Evolutionary conservation across 495 filamentous ascomycete species (phyloP).

Genomic region (Hypoxylon trugodes): DNA sequence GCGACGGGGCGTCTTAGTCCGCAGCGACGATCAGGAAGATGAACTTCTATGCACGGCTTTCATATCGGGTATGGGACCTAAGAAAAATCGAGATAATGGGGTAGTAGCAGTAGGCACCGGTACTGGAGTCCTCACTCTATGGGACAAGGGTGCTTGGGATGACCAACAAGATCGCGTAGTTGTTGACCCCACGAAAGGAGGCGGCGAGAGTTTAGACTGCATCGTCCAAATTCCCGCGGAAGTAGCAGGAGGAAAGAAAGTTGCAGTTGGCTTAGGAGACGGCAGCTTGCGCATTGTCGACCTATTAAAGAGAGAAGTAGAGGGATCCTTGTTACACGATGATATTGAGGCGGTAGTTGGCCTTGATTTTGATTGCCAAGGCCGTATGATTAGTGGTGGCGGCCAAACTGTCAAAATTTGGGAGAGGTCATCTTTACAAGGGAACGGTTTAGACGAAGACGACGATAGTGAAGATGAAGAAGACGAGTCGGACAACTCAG

Average conservation of each 20-base stretch:
- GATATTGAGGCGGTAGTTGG: slow-evolving; percentile 83
- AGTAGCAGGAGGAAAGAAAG: slow-evolving; percentile 70
- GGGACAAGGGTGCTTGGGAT: slow-evolving; percentile 94
- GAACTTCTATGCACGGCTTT: slow-evolving; percentile 83
- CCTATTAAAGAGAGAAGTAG: slow-evolving; percentile 52
- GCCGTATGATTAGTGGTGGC: slow-evolving; percentile 86
- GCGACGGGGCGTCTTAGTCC: slow-evolving; percentile 79
- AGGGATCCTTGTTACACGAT: slow-evolving; percentile 72
- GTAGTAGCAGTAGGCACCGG: slow-evolving; percentile 83
- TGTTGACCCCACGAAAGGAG: slow-evolving; percentile 67
- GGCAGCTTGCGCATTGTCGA: slow-evolving; percentile 63
- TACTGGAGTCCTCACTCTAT: slow-evolving; percentile 83
- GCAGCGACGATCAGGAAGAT: slow-evolving; percentile 92
- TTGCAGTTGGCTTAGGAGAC: slow-evolving; percentile 79
- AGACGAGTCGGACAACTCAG: slow-evolving; percentile 56
- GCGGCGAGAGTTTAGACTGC: slow-evolving; percentile 74
- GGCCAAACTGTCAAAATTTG: slow-evolving; percentile 87
- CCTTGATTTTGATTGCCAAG: slow-evolving; percentile 81
- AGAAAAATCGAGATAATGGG: slow-evolving; percentile 69
- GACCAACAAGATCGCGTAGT: slow-evolving; percentile 90
- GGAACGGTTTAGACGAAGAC: slow-evolving; percentile 47
- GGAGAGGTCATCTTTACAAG: slow-evolving; percentile 63
- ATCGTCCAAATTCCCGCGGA: slow-evolving; percentile 71
- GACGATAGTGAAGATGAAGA: slow-evolving; percentile 55
- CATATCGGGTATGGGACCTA: slow-evolving; percentile 69